These are phyloP conservation scores for Yamadazyma dendronema DNA, from an alignment of 1,139 yeast genomes.

Conservation along the genomic window DNA sequence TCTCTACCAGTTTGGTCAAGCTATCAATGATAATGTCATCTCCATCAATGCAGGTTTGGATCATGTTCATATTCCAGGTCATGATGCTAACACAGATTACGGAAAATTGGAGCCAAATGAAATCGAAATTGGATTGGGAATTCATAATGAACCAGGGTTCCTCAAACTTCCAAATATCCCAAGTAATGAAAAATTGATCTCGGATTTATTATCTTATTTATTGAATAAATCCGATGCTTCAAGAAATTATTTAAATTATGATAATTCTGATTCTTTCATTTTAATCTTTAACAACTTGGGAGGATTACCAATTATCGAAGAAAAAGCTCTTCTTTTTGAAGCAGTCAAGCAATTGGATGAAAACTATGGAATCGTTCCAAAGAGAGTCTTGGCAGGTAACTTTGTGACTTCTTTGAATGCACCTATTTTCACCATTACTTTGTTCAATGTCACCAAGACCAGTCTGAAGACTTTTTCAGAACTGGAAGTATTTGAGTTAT, in stretches of 20 bases:
- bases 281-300: conserved; percentile 51
- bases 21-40: conserved; percentile 37
- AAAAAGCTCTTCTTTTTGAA: conserved; percentile 20
- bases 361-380: conserved; percentile 35
- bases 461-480: conserved; percentile 25
- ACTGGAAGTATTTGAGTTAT: conserved; percentile 33
- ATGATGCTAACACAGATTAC: conserved; percentile 24
- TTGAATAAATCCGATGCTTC: conserved; percentile 37
- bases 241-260: conserved; percentile 44
- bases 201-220: conserved; percentile 33
- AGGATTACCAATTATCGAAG: conserved; percentile 50
- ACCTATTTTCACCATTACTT: conserved; percentile 49
- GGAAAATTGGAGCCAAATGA: conserved; percentile 35
- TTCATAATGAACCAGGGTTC: conserved; percentile 56
- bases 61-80: conserved; percentile 52
- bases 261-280: conserved; percentile 34
- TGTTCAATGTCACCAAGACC: conserved; percentile 43
- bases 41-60: conserved; percentile 52
- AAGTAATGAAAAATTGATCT: conserved; percentile 37
- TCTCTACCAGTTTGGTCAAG: conserved; percentile 34
- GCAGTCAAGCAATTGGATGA: conserved; percentile 30
- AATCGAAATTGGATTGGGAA: conserved; percentile 52
- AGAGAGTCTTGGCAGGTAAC: conserved; percentile 44
- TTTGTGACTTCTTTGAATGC: conserved; percentile 54
- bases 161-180: conserved; percentile 40